phyloP scores from a whole-genome alignment of 768 basidiomycete species.

The Rhodosporidiobolus odoratus region DNA sequence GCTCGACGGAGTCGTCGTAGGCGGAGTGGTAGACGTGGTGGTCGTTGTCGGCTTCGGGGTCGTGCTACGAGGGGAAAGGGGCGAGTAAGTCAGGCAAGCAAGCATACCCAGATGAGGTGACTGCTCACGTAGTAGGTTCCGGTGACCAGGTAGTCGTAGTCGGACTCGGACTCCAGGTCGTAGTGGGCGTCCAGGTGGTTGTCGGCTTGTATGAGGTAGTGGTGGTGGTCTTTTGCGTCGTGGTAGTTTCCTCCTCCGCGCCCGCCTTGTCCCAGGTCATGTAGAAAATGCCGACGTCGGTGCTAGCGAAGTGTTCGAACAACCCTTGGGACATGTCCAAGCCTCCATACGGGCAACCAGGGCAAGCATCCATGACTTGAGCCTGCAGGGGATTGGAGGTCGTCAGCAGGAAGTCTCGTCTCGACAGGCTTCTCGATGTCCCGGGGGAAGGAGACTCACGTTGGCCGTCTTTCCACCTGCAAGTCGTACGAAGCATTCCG shows the following conservation, averaged over 20 bases:
- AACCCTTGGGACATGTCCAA: constrained; percentile 54
- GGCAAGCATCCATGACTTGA: constrained; percentile 49
- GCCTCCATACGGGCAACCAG: constrained; percentile 47
- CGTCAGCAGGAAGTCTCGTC: no score
- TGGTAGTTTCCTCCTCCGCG: neutral
- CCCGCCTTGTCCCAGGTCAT: constrained; percentile 50
- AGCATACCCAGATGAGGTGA: no score
- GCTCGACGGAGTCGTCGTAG: no score
- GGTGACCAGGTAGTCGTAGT: neutral
- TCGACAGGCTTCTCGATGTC: no score
- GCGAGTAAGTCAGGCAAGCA: neutral
- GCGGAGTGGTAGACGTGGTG: no score
- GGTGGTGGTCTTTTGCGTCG: constrained; percentile 14
- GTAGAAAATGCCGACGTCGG: constrained; percentile 47
- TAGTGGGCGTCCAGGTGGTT: constrained; percentile 19
- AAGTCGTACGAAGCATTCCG: neutral
- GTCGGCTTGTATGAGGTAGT: constrained; percentile 8
- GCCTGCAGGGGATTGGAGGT: constrained; percentile 41
- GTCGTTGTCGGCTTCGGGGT: no score
- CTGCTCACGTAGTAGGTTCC: neutral
- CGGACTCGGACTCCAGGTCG: constrained; percentile 12
- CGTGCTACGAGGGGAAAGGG: no score
- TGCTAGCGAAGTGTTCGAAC: constrained; percentile 50
- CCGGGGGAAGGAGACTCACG: neutral
- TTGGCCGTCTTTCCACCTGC: constrained; percentile 26